Conservation (phyloP, 176 grass and related monocot species). For the Aegilops speltoides region DNA sequence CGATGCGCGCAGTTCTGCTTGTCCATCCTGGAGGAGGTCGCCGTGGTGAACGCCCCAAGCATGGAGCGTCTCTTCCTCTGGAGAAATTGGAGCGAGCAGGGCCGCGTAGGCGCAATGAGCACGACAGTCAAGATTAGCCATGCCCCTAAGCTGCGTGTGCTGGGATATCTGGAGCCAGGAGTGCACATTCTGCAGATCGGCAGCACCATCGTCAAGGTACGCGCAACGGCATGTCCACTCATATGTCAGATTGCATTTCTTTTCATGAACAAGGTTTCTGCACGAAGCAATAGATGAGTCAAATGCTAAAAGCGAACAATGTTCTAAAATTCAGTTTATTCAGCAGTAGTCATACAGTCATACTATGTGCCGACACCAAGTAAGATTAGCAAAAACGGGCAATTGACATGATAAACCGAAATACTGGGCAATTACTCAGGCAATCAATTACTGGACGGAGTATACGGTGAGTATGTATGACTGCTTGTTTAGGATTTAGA, state of each 20-base stretch:
- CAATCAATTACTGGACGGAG: not conserved
- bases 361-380: not conserved
- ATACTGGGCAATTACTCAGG: not conserved
- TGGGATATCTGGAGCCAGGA: conserved; percentile 6
- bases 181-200: conserved; percentile 1
- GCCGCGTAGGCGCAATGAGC: not conserved
- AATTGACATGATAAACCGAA: not conserved
- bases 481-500: not conserved
- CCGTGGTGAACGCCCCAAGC: conserved; percentile 4
- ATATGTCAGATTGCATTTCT: not conserved
- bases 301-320: not conserved
- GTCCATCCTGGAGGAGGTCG: not conserved
- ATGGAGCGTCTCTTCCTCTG: not conserved
- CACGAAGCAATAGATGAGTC: too few relatives aligned
- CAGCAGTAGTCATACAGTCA: not conserved
- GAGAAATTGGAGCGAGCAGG: too few relatives aligned
- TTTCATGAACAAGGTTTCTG: not conserved
- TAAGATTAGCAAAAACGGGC: not conserved
- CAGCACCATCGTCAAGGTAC: not conserved
- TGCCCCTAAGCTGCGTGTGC: conserved; percentile 4
- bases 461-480: not conserved
- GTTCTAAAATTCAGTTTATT: not conserved
- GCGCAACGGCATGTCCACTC: not conserved
- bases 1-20: conserved; percentile 2
- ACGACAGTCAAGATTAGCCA: not conserved